Base-by-base conservation (phyloP, 805 yeast species). In the Candida piceae region DNA sequence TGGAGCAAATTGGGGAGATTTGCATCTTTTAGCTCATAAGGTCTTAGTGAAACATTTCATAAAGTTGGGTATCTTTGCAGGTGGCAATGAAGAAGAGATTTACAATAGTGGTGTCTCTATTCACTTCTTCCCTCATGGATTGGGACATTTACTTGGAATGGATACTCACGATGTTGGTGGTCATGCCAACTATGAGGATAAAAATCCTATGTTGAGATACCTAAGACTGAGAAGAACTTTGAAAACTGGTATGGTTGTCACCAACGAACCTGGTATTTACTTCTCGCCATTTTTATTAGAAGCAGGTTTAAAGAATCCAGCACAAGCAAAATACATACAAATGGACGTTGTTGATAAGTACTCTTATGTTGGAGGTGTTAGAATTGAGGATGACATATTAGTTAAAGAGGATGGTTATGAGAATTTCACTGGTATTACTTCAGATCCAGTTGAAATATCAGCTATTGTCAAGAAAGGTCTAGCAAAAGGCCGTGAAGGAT, bases 91-190 rank as follows among this genome's bases (percentile, higher is more conserved):
- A 4, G 77, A 66, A 13, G 93, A 87, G 45, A 77, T 90, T 23
- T 78, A 76, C 42, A 71, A 75, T 2, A 74, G 94, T 34, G 72
- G 79, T 39, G 76, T 82, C 5, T 76, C 94, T 4, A 82, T 80
- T 5, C 75, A 83, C 16, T 90, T 90, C 63, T 86, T 80, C 60
- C 98, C 98, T 3, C 98, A 93, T 55, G 98, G 98, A 0, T 66
- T 93, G 39, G 98, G 98, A 11, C 98, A 90, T 56, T 67, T 87
- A 53, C 63, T 90, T 28, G 98, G 98, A 17, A 71, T 90, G 82
- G 96, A 90, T 56, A 88, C 96, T 3, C 98, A 93, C 60, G 98
- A 90, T 62, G 94, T 87, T 32, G 97, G 86, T 29, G 97, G 98
- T 1, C 55, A 70, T 44, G 78, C 97, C 12, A 79, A 90, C 59